Percentiles rank a stretch among this genome's conserved stretches.
phyloP scores from a whole-genome alignment of 1,284 basidiomycete genomes.

The Sporisorium reilianum region DNA sequence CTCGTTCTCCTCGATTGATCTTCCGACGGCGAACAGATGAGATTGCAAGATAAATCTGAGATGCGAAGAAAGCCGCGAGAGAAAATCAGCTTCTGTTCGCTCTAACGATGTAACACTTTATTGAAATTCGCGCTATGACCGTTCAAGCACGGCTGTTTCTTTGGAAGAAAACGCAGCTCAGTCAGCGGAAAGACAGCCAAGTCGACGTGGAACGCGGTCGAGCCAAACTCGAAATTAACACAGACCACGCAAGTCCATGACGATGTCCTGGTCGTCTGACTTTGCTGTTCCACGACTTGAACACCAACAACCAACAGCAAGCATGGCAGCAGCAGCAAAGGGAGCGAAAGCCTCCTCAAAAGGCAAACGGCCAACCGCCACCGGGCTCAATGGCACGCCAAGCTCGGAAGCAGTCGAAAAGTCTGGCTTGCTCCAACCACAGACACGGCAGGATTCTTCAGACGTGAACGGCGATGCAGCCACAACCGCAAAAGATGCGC shows the following conservation, averaged over 20 bases:
- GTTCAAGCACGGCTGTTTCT: constrained; percentile 33
- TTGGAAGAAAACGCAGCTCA: constrained; percentile 41
- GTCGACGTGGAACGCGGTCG: constrained; percentile 38
- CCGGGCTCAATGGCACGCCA: constrained; percentile 22
- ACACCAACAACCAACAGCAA: background rate
- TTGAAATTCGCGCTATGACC: no score
- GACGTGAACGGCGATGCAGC: background rate
- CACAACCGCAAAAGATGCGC: constrained; percentile 8
- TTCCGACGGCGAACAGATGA: background rate
- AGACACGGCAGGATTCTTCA: constrained; percentile 14
- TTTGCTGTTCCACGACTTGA: background rate
- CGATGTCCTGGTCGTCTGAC: background rate
- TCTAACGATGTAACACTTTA: background rate
- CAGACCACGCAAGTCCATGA: no score
- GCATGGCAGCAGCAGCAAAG: constrained; percentile 24
- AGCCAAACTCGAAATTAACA: background rate
- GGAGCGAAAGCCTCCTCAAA: constrained; percentile 17
- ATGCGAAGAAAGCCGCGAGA: background rate
- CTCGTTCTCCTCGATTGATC: background rate
- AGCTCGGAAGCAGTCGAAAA: constrained; percentile 33
- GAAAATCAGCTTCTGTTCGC: background rate
- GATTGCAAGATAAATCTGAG: background rate
- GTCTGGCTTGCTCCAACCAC: constrained; percentile 34
- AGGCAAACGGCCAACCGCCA: constrained; percentile 29
- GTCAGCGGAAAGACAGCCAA: background rate